Evolutionary conservation across 2,329 filamentous ascomycete genomes (phyloP), one percentile per base, ranked within the genome.

Genomic region (Ascomycota sp.): DNA sequence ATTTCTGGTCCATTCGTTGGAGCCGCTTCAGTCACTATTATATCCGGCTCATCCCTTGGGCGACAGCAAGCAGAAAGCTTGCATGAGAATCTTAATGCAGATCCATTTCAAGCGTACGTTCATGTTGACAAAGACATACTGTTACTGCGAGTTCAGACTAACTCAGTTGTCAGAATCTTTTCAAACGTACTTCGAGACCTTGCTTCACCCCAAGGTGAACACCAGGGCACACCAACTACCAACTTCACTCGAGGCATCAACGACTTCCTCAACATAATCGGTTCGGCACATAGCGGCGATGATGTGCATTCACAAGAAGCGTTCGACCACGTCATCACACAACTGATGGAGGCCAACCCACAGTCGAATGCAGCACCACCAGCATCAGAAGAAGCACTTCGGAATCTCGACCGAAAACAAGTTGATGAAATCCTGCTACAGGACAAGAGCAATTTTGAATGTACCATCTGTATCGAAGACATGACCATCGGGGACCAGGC

Each of bases 401-500:
- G 67, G 24, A 64, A 68, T 4, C 58, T 98, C 6, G 70, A 80
- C 7, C 76, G 75, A 43, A 76, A 74, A 42, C 68, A 68, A 30
- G 60, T 89, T 2, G 69, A 80, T 33, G 58, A 66, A 37, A 65
- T 74, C 30, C 75, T 91, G 66, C 59, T 91, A 6, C 65, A 62
- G 1, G 49, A 58, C 0, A 68, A 72, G 35, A 67, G 66, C 6
- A 79, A 76, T 37, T 76, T 72, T 30, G 84, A 93, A 47, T 98
- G 89, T 52, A 84, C 80, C 27, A 92, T 98, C 37, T 98, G 89
- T 54, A 92, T 95, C 60, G 83, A 93, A 36, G 69, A 79, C 25
- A 75, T 91, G 39, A 64, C 69, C 24, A 48, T 78, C 27, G 77
- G 72, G 9, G 72, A 79, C 25, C 72, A 79, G 48, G 80, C 86